Percentiles rank a stretch among this genome's conserved stretches.
Evolutionary conservation across 129 eudicot genomes (phyloP).

Genomic region (Mikania micrantha): DNA sequence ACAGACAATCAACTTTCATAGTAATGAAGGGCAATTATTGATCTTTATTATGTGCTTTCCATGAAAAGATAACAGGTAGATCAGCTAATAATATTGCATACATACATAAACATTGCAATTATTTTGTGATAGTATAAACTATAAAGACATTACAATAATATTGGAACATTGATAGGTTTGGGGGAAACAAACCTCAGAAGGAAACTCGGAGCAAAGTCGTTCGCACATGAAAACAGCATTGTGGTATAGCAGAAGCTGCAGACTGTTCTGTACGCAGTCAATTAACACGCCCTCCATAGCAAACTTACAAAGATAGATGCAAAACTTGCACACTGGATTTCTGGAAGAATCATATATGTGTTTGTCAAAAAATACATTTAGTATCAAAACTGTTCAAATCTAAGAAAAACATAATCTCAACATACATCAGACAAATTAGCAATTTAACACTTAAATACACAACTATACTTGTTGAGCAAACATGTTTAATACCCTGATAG

Average conservation of each 20-base stretch:
- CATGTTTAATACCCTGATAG: conserved; percentile 12
- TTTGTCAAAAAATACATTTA: neutral
- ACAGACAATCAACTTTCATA: neutral
- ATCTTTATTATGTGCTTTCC: neutral
- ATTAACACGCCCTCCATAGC: conserved; percentile 68
- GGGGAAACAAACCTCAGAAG: conserved; percentile 60
- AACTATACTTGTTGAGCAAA: conserved; percentile 3
- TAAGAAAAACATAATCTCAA: neutral
- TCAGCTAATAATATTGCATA: neutral
- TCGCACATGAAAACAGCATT: conserved; percentile 90
- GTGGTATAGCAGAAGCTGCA: conserved; percentile 52
- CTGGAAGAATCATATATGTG: neutral
- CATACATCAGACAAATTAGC: conserved; percentile 5
- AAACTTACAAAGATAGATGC: conserved; percentile 8
- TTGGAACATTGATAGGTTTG: neutral
- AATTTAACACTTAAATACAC: conserved; percentile 4
- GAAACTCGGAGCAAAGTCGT: conserved; percentile 93
- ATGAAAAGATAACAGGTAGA: neutral
- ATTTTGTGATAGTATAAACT: neutral
- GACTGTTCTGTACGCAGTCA: conserved; percentile 68
- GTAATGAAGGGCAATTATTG: neutral
- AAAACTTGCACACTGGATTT: conserved; percentile 1
- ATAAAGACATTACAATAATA: neutral
- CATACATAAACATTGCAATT: neutral
- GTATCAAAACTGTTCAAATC: neutral